phyloP scores from a whole-genome alignment of 768 basidiomycete species.

The Rhizopogon vinicolor region DNA sequence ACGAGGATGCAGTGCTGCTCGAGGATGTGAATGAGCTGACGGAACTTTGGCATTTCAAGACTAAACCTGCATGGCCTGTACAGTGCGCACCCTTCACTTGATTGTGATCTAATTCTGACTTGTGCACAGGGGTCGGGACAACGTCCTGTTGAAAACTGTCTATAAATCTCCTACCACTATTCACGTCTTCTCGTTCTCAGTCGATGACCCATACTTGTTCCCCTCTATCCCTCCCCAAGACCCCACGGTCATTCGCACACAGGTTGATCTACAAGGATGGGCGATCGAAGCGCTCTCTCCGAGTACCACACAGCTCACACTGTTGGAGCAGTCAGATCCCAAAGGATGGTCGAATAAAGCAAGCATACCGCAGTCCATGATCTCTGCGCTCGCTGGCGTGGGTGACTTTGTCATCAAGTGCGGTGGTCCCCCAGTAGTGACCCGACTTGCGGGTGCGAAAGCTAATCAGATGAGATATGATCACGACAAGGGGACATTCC shows the following conservation, averaged over 20 bases:
- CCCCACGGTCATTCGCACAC: conserved; percentile 81
- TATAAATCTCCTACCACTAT: conserved; percentile 96
- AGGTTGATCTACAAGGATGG: conserved; percentile 99
- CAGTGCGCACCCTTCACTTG: conserved; percentile 50
- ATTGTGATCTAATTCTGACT: conserved; percentile 7
- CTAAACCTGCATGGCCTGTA: conserved; percentile 90
- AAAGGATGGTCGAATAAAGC: conserved; percentile 94
- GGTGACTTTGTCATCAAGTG: conserved; percentile 95
- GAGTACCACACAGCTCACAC: conserved; percentile 87
- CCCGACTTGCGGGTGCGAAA: conserved; percentile 75
- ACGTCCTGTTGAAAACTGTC: conserved; percentile 88
- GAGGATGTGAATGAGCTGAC: conserved; percentile 90
- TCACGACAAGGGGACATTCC: conserved; percentile 76
- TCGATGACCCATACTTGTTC: conserved; percentile 85
- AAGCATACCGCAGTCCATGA: conserved; percentile 93
- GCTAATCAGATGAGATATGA: conserved; percentile 77
- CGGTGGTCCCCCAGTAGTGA: conserved; percentile 91
- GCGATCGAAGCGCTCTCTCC: conserved; percentile 94
- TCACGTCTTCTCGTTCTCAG: conserved; percentile 94
- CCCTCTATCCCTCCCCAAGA: conserved; percentile 64
- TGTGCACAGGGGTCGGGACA: conserved; percentile 71
- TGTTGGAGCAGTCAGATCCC: conserved; percentile 95
- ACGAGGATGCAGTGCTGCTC: conserved; percentile 80
- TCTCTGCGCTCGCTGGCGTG: conserved; percentile 81
- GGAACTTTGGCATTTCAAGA: conserved; percentile 91